Conservation (phyloP, 1,284 basidiomycete species). For the Ganoderma sp. region DNA sequence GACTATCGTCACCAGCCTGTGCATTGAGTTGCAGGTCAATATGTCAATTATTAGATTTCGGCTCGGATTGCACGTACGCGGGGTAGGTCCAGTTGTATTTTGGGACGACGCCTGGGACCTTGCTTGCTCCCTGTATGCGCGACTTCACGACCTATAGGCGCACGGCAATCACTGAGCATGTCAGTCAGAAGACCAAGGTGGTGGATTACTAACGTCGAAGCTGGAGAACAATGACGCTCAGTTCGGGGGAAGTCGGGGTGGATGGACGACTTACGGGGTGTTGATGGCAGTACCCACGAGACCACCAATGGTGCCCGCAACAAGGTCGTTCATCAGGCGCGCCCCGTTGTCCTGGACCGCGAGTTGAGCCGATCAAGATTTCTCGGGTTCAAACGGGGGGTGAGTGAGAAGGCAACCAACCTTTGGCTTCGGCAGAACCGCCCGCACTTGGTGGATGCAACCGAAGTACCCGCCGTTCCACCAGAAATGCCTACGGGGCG, state of each 20-base stretch:
- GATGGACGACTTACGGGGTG: slow-evolving; percentile 64
- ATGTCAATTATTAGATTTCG: slow-evolving; percentile 37
- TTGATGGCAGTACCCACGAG: slow-evolving; percentile 86
- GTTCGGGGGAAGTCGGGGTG: background rate
- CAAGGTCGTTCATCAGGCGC: slow-evolving; percentile 86
- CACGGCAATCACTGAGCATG: background rate
- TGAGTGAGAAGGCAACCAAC: slow-evolving; percentile 47
- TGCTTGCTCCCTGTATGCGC: slow-evolving; percentile 84
- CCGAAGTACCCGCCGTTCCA: slow-evolving; percentile 97
- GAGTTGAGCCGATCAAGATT: background rate
- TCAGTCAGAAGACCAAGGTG: background rate
- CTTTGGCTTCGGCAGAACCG: slow-evolving; percentile 83
- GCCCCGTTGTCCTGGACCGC: slow-evolving; percentile 64
- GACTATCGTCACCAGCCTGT: slow-evolving; percentile 75
- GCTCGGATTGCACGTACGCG: slow-evolving; percentile 47
- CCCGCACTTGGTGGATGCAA: slow-evolving; percentile 84
- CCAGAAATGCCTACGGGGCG: slow-evolving; percentile 68
- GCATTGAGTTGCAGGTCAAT: background rate
- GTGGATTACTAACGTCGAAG: slow-evolving; percentile 57
- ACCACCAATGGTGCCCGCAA: slow-evolving; percentile 90
- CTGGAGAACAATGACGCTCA: slow-evolving; percentile 37
- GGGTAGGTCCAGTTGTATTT: slow-evolving; percentile 97
- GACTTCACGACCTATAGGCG: slow-evolving; percentile 88
- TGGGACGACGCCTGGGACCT: slow-evolving; percentile 68
- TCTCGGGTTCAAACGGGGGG: background rate